Base-by-base conservation (phyloP, 2,329 filamentous ascomycete species). In the Myriosclerotinia duriaeana region DNA sequence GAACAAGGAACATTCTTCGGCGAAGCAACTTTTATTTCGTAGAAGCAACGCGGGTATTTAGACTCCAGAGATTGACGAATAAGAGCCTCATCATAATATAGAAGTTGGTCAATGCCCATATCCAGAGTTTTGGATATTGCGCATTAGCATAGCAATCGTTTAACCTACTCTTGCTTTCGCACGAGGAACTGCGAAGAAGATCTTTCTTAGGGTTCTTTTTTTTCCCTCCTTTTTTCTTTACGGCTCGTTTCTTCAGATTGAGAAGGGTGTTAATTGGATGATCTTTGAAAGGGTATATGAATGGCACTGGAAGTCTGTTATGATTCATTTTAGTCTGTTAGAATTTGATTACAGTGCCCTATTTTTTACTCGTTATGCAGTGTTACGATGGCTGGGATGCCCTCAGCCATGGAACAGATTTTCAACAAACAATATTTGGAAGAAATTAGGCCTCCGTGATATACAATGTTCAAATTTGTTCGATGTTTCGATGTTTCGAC, bases 11-110 rank as follows among this genome's bases (percentile, higher is more conserved):
- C 80, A 53, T 79, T 96, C 65, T 96, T 96, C 79, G 87, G 85
- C 66, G 95, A 99, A 81, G 92, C 95, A 5, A 97, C 93, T 22
- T 99, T 98, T 81, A 96, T 99, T 79, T 93, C 90, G 65, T 89
- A 65, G 70, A 73, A 50, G 44, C 14, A 8, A 50, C n/a, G 1
- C 34, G 34, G 50, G 44, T 64, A 71, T 68, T 30, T 14, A 26
- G 26, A 20, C 58, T 60, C 36, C 36, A 53, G 22, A 60, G 40
- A 40, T 44, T 65, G 34, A 50, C 8, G 34, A 50, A 61, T 61
- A 5, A 38, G 17, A n/a, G 58, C 46, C 30, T 61, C 58, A 38
- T 20, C 30, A 61, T 61, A 61, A 61, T 61, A 61, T 61, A 61
- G 58, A 61, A 61, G 44, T 26, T 50, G 44, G 58, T 36, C 44